A percentile compares a stretch with the other conserved stretches of the same genome.
phyloP scores from a whole-genome alignment of 805 yeast species.

The Saccharomycopsis microspora region DNA sequence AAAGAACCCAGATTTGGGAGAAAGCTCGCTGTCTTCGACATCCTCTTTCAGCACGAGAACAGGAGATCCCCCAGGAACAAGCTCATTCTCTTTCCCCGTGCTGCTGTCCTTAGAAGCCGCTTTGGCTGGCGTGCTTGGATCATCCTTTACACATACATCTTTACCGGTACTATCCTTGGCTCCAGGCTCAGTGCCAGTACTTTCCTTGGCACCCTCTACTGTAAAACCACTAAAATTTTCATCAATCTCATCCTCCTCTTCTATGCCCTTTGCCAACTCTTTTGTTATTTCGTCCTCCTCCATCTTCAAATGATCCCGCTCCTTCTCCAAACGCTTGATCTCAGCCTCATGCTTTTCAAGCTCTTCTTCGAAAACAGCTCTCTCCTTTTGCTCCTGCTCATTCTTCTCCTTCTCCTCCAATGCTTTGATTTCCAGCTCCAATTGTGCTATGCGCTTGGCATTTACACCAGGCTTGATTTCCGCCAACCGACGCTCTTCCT shows the following conservation, averaged over 20 bases:
- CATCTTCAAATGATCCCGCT: slow-evolving; percentile 9
- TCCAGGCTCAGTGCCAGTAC: neutral
- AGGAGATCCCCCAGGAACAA: too few relatives aligned
- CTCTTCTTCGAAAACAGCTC: slow-evolving; percentile 4
- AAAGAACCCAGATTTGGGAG: too few relatives aligned
- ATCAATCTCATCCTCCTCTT: neutral
- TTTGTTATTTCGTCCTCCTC: slow-evolving; percentile 7
- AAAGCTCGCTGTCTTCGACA: too few relatives aligned
- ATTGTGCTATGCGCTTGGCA: slow-evolving; percentile 6
- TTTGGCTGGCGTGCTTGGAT: too few relatives aligned
- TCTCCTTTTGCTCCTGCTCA: slow-evolving; percentile 4
- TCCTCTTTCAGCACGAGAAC: too few relatives aligned
- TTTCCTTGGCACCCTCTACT: neutral
- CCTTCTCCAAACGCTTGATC: slow-evolving; percentile 8
- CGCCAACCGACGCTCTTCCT: slow-evolving; percentile 12
- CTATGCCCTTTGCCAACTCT: slow-evolving; percentile 7
- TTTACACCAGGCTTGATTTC: neutral
- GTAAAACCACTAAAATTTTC: too few relatives aligned
- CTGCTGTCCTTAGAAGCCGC: neutral
- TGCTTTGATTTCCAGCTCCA: slow-evolving; percentile 13
- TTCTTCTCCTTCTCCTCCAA: slow-evolving; percentile 6
- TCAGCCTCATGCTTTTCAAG: slow-evolving; percentile 11
- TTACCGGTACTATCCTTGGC: neutral
- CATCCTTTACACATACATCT: too few relatives aligned
- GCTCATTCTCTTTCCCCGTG: neutral